phyloP scores from a whole-genome alignment of 257 asterid species.

The Ophiorrhiza pumila region DNA sequence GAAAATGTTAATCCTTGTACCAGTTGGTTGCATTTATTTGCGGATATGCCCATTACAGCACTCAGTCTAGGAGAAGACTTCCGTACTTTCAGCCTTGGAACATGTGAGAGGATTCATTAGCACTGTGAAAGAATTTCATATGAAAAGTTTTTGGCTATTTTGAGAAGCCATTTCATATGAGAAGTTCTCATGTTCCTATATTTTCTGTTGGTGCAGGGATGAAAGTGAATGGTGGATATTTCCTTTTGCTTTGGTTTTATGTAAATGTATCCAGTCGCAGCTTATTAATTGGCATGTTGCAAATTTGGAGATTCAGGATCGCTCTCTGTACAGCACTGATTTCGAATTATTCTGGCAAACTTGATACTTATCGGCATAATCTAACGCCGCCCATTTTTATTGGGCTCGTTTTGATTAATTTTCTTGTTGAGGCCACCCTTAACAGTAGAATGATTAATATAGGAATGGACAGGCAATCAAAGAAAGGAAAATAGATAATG shows the following conservation, averaged over 20 bases:
- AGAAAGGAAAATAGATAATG: conserved; percentile 18
- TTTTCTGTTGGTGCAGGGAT: conserved; percentile 59
- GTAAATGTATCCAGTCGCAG: conserved; percentile 87
- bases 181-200: not conserved
- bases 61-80: conserved; percentile 57
- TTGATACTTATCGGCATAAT: conserved; percentile 37
- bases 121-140: not conserved
- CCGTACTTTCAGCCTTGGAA: conserved; percentile 96
- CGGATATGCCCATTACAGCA: conserved; percentile 61
- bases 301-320: conserved; percentile 92
- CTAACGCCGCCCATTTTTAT: conserved; percentile 64
- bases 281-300: conserved; percentile 92
- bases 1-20: not conserved
- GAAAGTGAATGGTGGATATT: conserved; percentile 99
- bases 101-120: conserved; percentile 50
- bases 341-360: conserved; percentile 90
- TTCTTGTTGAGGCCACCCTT: conserved; percentile 26
- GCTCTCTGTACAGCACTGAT: conserved; percentile 89
- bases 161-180: not conserved
- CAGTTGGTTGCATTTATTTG: conserved; percentile 89
- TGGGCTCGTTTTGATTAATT: conserved; percentile 41
- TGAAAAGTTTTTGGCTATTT: not conserved
- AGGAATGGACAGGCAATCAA: conserved; percentile 47
- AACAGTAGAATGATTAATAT: conserved; percentile 43
- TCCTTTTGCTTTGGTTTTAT: conserved; percentile 73